A percentile compares a stretch with the other conserved stretches of the same genome.
phyloP scores from a whole-genome alignment of 495 filamentous ascomycete genomes.

The Immersiella caudata region DNA sequence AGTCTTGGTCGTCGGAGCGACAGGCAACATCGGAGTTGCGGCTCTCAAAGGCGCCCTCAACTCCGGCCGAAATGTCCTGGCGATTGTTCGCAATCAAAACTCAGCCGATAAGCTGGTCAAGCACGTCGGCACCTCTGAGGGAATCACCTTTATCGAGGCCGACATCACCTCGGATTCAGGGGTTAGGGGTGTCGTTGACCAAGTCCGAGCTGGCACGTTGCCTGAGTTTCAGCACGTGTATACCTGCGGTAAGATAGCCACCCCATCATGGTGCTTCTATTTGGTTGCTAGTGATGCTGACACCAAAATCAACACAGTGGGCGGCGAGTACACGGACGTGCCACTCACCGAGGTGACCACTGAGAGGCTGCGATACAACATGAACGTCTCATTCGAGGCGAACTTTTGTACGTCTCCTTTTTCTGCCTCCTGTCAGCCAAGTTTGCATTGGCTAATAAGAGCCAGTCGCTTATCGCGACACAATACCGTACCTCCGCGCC shows the following conservation, averaged over 20 bases:
- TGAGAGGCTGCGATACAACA: conserved; percentile 32
- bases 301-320: conserved; percentile 23
- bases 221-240: conserved; percentile 49
- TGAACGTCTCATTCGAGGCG: conserved; percentile 41
- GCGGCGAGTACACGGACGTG: conserved; percentile 34
- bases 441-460: background rate
- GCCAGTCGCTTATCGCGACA: conserved; percentile 46
- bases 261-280: background rate
- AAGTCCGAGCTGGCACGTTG: conserved; percentile 41
- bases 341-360: conserved; percentile 36
- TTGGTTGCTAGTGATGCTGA: background rate
- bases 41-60: conserved; percentile 38
- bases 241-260: conserved; percentile 37
- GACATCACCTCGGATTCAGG: conserved; percentile 38
- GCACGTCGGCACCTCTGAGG: conserved; percentile 37
- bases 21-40: conserved; percentile 47
- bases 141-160: conserved; percentile 42
- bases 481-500: conserved; percentile 43
- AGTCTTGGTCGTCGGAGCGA: conserved; percentile 46
- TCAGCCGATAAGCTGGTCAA: conserved; percentile 44
- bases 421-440: background rate
- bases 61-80: conserved; percentile 40
- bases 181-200: conserved; percentile 42
- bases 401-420: conserved; percentile 42
- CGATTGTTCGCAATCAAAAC: conserved; percentile 44